Evolutionary conservation across 2,329 filamentous ascomycete species (phyloP).

Genomic region (Paracoccidioides lutzii): DNA sequence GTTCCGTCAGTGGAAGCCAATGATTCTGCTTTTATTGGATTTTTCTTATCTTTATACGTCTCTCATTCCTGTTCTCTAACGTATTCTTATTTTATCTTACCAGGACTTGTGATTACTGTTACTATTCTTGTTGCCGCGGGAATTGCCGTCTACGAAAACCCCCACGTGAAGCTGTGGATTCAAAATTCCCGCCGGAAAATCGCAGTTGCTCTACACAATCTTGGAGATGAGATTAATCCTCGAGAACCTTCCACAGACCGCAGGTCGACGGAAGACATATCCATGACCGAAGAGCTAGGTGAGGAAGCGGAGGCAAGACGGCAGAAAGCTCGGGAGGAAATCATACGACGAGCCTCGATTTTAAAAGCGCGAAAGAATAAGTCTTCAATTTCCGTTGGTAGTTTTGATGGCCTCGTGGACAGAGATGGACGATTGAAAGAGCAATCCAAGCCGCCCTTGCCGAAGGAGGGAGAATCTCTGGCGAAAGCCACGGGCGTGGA

Average conservation of each 20-base stretch:
- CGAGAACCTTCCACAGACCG: conserved; percentile 20
- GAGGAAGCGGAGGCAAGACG: conserved; percentile 33
- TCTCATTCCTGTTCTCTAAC: background rate
- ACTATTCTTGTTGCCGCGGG: conserved; percentile 49
- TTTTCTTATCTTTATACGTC: background rate
- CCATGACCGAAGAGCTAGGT: conserved; percentile 35
- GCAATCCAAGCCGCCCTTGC: background rate
- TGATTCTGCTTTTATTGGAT: background rate
- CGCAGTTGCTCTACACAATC: conserved; percentile 44
- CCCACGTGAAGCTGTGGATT: conserved; percentile 50
- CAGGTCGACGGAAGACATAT: conserved; percentile 27
- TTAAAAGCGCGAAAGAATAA: conserved; percentile 26
- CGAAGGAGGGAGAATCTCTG: conserved; percentile 4
- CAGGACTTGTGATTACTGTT: conserved; percentile 50
- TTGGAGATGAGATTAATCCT: conserved; percentile 48
- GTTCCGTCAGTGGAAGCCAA: too few species aligned
- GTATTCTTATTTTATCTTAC: background rate
- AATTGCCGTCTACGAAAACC: conserved; percentile 51
- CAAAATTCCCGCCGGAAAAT: conserved; percentile 49
- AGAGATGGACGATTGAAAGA: conserved; percentile 25
- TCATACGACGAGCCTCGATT: conserved; percentile 30
- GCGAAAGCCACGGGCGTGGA: conserved; percentile 30
- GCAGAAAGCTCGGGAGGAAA: conserved; percentile 32
- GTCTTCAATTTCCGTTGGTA: conserved; percentile 14
- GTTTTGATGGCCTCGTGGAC: conserved; percentile 36